Base-by-base conservation (phyloP, 805 yeast species). In the Saturnispora serradocipensis region DNA sequence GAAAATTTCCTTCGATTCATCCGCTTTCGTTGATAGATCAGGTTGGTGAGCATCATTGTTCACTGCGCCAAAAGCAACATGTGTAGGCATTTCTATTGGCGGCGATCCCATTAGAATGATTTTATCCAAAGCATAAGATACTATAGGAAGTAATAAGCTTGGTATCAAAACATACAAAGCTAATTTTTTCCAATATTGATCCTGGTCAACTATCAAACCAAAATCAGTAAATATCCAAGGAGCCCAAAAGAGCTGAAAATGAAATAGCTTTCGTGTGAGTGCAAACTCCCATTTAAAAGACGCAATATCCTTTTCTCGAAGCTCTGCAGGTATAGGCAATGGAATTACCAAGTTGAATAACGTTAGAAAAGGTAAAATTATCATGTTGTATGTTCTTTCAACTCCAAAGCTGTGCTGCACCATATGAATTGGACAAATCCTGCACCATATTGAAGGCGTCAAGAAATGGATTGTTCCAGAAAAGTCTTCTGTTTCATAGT, bases 321-420 rank as follows among this genome's bases (percentile, higher is more conserved):
- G 39, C 16, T 55, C 53, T 9, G 34, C 34, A 10, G 56, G 57
- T 15, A 57, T 42, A 2, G 70, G 68, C 1, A 63, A 53, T 4
- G 71, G 70, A 7, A 67, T 55, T 10, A 58, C 46, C 1, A 60
- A 22, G 45, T 62, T 67, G 46, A 62, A 57, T 3, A 61, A 5
- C 5, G 62, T 43, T 1, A 56, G 51, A 15, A 64, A 49, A 13
- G 71, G 71, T 8, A 59, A 27, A n/a, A 60, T 56, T 4, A 61
- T 15, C 2, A 65, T 25, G 28, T 59, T 55, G 27, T 60, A 56
- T 1, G 58, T n/a, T 7, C 61, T 58, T 48, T 64, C 70, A 22
- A 45, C 16, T 34, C 53, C 56, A 1, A 46, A 49, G 4, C 25
- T 43, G 1, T 51, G 43, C 5, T 15, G 30, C 16, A 28, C 27